A percentile compares a stretch with the other conserved stretches of the same genome.
Evolutionary conservation across 345 rosid species (phyloP).

Genomic region (Salix exigua): DNA sequence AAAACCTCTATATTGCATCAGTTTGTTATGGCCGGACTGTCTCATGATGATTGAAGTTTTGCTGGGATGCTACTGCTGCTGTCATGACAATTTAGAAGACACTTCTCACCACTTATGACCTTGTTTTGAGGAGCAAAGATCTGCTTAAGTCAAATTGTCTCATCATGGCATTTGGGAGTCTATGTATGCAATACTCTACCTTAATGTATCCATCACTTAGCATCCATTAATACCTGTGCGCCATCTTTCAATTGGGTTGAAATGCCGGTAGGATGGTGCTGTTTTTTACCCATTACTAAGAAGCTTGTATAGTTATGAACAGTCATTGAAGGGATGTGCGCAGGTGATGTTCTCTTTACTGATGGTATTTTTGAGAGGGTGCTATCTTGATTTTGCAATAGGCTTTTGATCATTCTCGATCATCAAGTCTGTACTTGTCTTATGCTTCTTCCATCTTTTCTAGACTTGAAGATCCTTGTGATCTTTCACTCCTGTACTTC

Average conservation of each 20-base stretch:
- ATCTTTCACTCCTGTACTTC: constrained; percentile 5
- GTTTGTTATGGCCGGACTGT: constrained; percentile 97
- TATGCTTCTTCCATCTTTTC: background rate
- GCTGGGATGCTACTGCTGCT: constrained; percentile 28
- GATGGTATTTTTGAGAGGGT: constrained; percentile 6
- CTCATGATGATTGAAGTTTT: constrained; percentile 51
- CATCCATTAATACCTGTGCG: constrained; percentile 36
- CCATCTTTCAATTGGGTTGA: constrained; percentile 40
- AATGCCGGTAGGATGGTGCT: constrained; percentile 24
- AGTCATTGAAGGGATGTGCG: constrained; percentile 34
- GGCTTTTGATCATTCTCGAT: constrained; percentile 6
- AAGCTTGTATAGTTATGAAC: constrained; percentile 31
- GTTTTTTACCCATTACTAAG: constrained; percentile 20
- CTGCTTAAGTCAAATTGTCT: constrained; percentile 32
- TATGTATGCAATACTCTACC: constrained; percentile 43
- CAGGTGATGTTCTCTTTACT: constrained; percentile 7
- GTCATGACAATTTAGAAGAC: constrained; percentile 17
- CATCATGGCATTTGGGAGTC: constrained; percentile 28
- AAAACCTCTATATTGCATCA: constrained; percentile 88
- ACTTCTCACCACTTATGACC: constrained; percentile 16
- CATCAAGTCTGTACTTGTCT: constrained; percentile 12
- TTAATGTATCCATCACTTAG: constrained; percentile 34
- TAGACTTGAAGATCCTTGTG: constrained; percentile 5
- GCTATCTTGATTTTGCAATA: constrained; percentile 6
- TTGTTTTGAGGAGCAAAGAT: constrained; percentile 24